Evolutionary conservation across 2,329 filamentous ascomycete species (phyloP).

Genomic region (Fusarium sp.): DNA sequence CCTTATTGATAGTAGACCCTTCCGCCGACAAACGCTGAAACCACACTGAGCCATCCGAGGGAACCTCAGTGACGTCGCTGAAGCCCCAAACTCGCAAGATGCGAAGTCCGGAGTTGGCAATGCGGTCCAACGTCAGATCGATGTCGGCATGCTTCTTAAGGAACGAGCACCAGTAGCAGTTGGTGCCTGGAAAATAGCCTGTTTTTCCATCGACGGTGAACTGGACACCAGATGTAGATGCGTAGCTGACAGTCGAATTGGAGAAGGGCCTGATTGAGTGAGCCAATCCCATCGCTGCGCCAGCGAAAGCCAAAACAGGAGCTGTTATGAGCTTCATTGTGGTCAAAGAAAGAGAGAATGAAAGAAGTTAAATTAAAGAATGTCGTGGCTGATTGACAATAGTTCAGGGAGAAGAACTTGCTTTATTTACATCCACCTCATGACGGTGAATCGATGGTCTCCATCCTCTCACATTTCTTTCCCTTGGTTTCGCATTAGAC

Average conservation of each 20-base stretch:
- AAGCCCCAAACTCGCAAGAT: conserved; percentile 70
- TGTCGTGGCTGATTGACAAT: not conserved
- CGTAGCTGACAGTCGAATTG: not conserved
- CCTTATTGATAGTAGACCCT: conserved; percentile 51
- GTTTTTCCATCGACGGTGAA: conserved; percentile 57
- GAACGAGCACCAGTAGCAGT: conserved; percentile 68
- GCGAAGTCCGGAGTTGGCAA: conserved; percentile 63
- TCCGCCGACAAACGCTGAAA: conserved; percentile 62
- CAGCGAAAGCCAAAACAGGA: not conserved
- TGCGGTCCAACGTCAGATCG: conserved; percentile 61
- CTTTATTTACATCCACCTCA: not conserved
- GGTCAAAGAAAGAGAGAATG: not conserved
- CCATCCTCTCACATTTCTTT: not conserved
- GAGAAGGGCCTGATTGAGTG: not conserved
- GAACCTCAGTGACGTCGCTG: conserved; percentile 63
- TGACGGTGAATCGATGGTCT: not conserved
- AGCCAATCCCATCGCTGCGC: not conserved
- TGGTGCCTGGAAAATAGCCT: conserved; percentile 64
- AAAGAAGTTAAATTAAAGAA: not conserved
- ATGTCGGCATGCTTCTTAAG: conserved; percentile 64
- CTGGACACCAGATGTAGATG: conserved; percentile 39
- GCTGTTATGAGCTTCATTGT: not conserved
- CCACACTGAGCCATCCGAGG: conserved; percentile 53
- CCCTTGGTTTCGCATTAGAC: not conserved
- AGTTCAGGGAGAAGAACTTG: not conserved